Percentiles rank a stretch among this genome's conserved stretches.
phyloP scores from a whole-genome alignment of 164 flowering plant genomes.

The Magnolia officinalis region DNA sequence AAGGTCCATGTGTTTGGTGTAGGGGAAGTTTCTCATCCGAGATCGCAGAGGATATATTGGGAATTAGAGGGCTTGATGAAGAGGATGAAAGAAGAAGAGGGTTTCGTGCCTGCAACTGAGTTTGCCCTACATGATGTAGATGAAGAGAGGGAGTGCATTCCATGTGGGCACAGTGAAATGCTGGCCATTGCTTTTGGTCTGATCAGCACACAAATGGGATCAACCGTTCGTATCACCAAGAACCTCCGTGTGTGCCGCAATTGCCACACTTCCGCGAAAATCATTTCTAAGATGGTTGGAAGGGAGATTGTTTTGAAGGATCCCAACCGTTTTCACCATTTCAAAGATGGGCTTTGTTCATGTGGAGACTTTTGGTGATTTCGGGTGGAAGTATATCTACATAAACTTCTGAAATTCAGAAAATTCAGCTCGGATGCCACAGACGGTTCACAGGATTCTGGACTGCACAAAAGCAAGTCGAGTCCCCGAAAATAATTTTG shows the following conservation, averaged over 20 bases:
- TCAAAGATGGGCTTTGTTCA: constrained; percentile 59
- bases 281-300: constrained; percentile 36
- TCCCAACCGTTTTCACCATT: constrained; percentile 60
- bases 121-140: constrained; percentile 65
- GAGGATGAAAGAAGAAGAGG: constrained; percentile 38
- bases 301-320: constrained; percentile 67
- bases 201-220: constrained; percentile 38
- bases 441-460: no score
- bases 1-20: constrained; percentile 72
- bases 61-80: constrained; percentile 45
- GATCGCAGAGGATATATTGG: constrained; percentile 51
- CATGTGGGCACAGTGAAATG: constrained; percentile 66
- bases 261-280: constrained; percentile 54
- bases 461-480: no score
- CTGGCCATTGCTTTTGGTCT: constrained; percentile 65
- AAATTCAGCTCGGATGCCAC: no score
- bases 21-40: constrained; percentile 71
- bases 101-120: constrained; percentile 22
- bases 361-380: constrained; percentile 44
- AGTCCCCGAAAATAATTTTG: no score
- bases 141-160: constrained; percentile 64
- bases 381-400: not conserved
- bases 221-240: constrained; percentile 50
- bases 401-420: no score
- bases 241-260: constrained; percentile 49